Evolutionary conservation across 2,329 filamentous ascomycete species (phyloP).

Genomic region (Aciculosporium take): DNA sequence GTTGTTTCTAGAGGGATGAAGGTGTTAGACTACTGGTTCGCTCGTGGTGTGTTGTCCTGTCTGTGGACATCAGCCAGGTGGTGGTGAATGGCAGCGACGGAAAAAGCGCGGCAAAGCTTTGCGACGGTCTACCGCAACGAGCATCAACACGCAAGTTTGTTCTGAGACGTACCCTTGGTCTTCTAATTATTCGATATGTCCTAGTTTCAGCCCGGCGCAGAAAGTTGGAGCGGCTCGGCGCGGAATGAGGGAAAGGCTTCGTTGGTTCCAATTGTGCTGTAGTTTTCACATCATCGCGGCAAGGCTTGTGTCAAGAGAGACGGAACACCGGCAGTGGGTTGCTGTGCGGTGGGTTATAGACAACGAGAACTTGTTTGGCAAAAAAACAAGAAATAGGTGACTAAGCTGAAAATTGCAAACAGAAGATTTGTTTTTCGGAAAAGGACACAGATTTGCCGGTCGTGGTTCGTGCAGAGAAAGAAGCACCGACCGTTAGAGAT

Average conservation of each 20-base stretch:
- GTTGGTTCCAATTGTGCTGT: slow-evolving; percentile 16
- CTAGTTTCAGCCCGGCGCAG: slow-evolving; percentile 7
- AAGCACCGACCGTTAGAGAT: slow-evolving; percentile 14
- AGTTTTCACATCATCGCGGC: slow-evolving; percentile 26
- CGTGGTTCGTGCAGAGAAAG: slow-evolving; percentile 4
- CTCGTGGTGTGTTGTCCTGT: not conserved
- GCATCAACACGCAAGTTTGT: not conserved
- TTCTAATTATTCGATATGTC: not conserved
- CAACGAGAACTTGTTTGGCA: not conserved
- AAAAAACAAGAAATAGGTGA: not conserved
- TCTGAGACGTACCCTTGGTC: slow-evolving; percentile 5
- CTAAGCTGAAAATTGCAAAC: not conserved
- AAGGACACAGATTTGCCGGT: slow-evolving; percentile 6
- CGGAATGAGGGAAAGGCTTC: slow-evolving; percentile 16
- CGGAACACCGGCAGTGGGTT: slow-evolving; percentile 1
- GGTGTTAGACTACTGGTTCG: slow-evolving; percentile 5
- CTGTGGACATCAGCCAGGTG: slow-evolving; percentile 1
- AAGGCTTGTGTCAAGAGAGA: slow-evolving; percentile 11
- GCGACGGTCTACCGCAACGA: not conserved
- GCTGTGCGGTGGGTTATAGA: not conserved
- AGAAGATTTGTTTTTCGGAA: slow-evolving; percentile 3
- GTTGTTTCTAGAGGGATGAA: slow-evolving; percentile 13
- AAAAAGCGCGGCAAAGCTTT: not conserved
- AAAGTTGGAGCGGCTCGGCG: slow-evolving; percentile 13
- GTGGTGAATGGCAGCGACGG: not conserved